phyloP scores from a whole-genome alignment of 306 rosid species.

The Sophora flavescens region DNA sequence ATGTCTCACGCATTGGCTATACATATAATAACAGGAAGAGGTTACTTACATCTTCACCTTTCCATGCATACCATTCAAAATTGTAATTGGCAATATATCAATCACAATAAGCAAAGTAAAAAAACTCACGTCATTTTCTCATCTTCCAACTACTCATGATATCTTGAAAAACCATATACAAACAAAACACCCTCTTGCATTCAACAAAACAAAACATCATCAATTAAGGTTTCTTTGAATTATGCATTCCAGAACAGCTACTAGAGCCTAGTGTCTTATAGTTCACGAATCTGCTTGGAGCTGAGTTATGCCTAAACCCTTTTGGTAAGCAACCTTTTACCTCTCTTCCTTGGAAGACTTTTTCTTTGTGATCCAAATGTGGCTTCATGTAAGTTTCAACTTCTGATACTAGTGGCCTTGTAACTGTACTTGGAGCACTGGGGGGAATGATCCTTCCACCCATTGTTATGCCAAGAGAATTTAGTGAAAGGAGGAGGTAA shows the following conservation, averaged over 20 bases:
- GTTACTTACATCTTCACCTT: conserved; percentile 13
- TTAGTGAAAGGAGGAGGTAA: conserved; percentile 52
- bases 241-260: conserved; percentile 54
- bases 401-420: conserved; percentile 68
- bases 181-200: conserved; percentile 7
- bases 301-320: conserved; percentile 71
- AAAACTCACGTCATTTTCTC: conserved; percentile 13
- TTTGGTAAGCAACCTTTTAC: conserved; percentile 78
- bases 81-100: conserved; percentile 38
- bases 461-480: conserved; percentile 45
- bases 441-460: conserved; percentile 76
- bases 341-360: conserved; percentile 56
- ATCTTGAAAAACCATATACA: conserved; percentile 57
- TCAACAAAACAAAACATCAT: not conserved
- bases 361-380: conserved; percentile 50
- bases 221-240: conserved; percentile 62
- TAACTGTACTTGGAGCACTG: conserved; percentile 83
- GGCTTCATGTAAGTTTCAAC: conserved; percentile 60
- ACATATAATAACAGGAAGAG: conserved; percentile 16
- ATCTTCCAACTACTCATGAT: conserved; percentile 14
- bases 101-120: conserved; percentile 4
- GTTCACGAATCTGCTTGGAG: conserved; percentile 84
- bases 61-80: conserved; percentile 46
- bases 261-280: conserved; percentile 51
- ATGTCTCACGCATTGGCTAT: conserved; percentile 38